A percentile compares a stretch with the other conserved stretches of the same genome.
These are phyloP conservation scores for Phylloporus scabripes DNA, from an alignment of 768 basidiomycete genomes.

Conservation along the genomic window DNA sequence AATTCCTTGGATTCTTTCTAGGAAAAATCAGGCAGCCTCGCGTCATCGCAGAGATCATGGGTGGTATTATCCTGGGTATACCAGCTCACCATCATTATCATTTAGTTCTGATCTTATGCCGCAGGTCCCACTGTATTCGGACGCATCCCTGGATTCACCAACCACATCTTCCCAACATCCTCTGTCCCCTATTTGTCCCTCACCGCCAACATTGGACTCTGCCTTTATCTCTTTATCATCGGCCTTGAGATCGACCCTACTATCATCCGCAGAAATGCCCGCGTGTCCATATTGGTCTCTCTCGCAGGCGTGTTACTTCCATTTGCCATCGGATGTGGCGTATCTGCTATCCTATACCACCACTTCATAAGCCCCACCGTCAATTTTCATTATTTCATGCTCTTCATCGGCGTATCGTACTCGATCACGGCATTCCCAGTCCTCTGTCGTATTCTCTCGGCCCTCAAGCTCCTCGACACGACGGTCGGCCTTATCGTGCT, in stretches of 20 bases:
- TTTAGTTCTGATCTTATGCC: slow-evolving; percentile 40
- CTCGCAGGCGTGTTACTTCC: slow-evolving; percentile 81
- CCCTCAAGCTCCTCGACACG: slow-evolving; percentile 86
- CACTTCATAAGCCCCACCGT: slow-evolving; percentile 57
- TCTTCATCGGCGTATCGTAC: slow-evolving; percentile 90
- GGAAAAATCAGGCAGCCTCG: slow-evolving; percentile 75
- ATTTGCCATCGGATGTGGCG: slow-evolving; percentile 79
- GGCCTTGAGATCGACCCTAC: slow-evolving; percentile 85
- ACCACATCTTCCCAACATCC: slow-evolving; percentile 71
- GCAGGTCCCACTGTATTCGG: slow-evolving; percentile 54
- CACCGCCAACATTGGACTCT: slow-evolving; percentile 83
- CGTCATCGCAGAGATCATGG: slow-evolving; percentile 93
- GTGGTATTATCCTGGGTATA: slow-evolving; percentile 75
- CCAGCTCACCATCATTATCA: slow-evolving; percentile 27
- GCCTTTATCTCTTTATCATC: slow-evolving; percentile 88
- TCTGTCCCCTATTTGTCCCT: slow-evolving; percentile 78
- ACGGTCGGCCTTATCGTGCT: slow-evolving; percentile 90
- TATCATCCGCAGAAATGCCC: slow-evolving; percentile 72
- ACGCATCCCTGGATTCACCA: slow-evolving; percentile 82
- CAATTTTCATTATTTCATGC: slow-evolving; percentile 83
- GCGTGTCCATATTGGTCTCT: slow-evolving; percentile 62
- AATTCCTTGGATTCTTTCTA: slow-evolving; percentile 62
- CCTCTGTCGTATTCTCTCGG: slow-evolving; percentile 82
- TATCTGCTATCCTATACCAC: slow-evolving; percentile 69
- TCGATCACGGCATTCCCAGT: slow-evolving; percentile 88